Conservation (phyloP, 208 protist genomes). For the Trypanosoma rangeli region DNA sequence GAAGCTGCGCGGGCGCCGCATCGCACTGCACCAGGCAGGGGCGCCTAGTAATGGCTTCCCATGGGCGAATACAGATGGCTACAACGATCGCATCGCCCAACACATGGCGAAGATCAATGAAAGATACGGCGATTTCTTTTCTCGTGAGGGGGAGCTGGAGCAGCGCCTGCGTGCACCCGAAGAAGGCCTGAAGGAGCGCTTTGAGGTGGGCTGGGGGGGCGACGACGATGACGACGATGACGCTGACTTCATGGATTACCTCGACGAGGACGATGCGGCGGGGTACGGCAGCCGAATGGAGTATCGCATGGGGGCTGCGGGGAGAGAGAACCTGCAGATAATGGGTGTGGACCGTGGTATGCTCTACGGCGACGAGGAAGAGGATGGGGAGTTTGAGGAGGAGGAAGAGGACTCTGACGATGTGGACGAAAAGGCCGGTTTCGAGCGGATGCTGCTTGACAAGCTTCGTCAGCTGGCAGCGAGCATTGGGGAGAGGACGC, state of each 20-base stretch:
- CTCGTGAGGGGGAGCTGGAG: constrained; percentile 27
- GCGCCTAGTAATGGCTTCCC: constrained; percentile 9
- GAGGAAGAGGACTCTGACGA: constrained; percentile 27
- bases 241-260: constrained; percentile 77
- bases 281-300: constrained; percentile 47
- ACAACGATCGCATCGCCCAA: background rate
- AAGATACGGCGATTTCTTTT: constrained; percentile 18
- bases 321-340: constrained; percentile 34
- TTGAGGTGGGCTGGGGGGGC: constrained; percentile 30
- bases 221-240: constrained; percentile 39
- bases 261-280: constrained; percentile 68
- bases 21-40: constrained; percentile 26
- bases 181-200: constrained; percentile 33
- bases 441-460: constrained; percentile 31
- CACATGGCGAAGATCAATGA: constrained; percentile 10
- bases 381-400: constrained; percentile 20
- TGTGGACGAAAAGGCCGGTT: constrained; percentile 16
- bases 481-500: background rate
- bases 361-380: constrained; percentile 1
- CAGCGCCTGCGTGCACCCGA: constrained; percentile 5
- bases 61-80: constrained; percentile 9
- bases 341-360: constrained; percentile 25
- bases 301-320: constrained; percentile 33
- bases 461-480: constrained; percentile 25
- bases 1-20: constrained; percentile 56